Conservation (phyloP, 768 basidiomycete genomes). For the Leccinellum albellum region DNA sequence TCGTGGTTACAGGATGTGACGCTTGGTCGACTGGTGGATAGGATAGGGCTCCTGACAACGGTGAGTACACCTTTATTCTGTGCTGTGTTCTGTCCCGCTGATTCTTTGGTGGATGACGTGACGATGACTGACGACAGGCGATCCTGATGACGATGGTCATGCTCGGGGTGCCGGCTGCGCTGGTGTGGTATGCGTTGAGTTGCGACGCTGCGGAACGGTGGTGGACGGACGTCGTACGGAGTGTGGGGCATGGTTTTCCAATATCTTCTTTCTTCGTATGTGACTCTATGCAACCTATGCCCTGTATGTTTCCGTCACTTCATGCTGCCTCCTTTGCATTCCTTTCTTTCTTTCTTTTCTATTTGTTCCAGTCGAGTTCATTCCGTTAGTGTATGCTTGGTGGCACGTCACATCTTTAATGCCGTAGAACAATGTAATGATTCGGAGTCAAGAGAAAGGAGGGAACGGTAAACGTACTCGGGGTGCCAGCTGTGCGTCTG, state of each 20-base stretch:
- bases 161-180: constrained; percentile 15
- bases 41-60: constrained; percentile 18
- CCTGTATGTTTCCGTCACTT: not conserved
- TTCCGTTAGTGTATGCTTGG: not conserved
- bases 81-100: not conserved
- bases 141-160: constrained; percentile 16
- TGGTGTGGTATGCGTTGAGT: constrained; percentile 19
- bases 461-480: too few relatives aligned
- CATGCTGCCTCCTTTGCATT: constrained; percentile 2
- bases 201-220: constrained; percentile 2
- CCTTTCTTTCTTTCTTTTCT: not conserved
- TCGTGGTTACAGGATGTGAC: constrained; percentile 19
- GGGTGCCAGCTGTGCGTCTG: too few relatives aligned
- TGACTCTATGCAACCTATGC: constrained; percentile 2
- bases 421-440: too few relatives aligned
- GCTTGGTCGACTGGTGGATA: constrained; percentile 24
- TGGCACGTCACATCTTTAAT: too few relatives aligned
- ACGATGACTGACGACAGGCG: constrained; percentile 7
- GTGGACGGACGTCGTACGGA: constrained; percentile 5
- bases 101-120: not conserved
- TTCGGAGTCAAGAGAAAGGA: too few relatives aligned
- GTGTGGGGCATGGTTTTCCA: not conserved
- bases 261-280: not conserved
- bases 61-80: not conserved
- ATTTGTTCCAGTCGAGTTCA: not conserved